Evolutionary conservation across 2,329 filamentous ascomycete genomes (phyloP).

Genomic region (Pestalotiopsis sp.): DNA sequence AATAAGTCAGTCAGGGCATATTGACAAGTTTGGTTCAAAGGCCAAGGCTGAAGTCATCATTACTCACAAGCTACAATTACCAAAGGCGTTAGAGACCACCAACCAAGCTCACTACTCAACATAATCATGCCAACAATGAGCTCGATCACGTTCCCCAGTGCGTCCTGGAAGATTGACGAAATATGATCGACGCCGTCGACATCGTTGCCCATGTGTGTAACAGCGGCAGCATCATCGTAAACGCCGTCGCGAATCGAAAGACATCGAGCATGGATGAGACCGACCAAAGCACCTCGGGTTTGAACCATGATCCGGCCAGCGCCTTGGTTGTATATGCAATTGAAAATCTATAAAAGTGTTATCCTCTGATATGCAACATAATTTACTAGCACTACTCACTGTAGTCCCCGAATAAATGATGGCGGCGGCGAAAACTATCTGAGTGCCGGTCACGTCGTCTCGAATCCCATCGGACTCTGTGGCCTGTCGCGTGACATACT

Average conservation of each 20-base stretch:
- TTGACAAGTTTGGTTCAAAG: background rate
- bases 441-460: conserved; percentile 23
- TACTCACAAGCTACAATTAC: background rate
- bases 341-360: background rate
- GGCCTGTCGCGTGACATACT: conserved; percentile 26
- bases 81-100: conserved; percentile 9
- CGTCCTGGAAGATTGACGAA: background rate
- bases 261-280: conserved; percentile 12
- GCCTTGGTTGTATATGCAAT: conserved; percentile 1
- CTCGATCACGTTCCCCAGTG: background rate
- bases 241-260: conserved; percentile 7
- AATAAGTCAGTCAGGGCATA: background rate
- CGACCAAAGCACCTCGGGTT: conserved; percentile 3
- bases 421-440: conserved; percentile 34
- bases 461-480: background rate
- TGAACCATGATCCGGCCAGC: background rate
- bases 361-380: background rate
- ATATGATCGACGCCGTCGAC: background rate
- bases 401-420: conserved; percentile 39
- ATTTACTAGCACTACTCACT: conserved; percentile 27
- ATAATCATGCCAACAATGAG: conserved; percentile 3
- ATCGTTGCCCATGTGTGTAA: conserved; percentile 12
- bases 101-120: conserved; percentile 7
- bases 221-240: conserved; percentile 11
- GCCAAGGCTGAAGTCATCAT: background rate